These are phyloP conservation scores for Capronia epimyces DNA, from an alignment of 2,329 filamentous ascomycete species.

Conservation along the genomic window DNA sequence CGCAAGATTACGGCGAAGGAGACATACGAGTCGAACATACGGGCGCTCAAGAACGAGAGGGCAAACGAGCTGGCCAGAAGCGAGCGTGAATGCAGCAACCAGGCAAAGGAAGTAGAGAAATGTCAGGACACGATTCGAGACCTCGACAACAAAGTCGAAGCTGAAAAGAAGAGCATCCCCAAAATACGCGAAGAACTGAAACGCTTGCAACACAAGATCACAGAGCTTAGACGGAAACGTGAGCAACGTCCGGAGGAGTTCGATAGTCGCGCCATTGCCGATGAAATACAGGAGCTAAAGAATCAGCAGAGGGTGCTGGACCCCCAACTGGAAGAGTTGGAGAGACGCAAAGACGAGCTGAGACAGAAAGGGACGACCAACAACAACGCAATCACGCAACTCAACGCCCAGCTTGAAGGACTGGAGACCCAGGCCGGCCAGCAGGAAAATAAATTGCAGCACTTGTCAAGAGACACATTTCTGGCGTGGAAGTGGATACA, in stretches of 20 bases:
- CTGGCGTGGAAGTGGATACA: slow-evolving; percentile 78
- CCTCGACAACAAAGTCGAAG: slow-evolving; percentile 41
- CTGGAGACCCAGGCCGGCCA: slow-evolving; percentile 72
- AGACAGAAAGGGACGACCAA: slow-evolving; percentile 37
- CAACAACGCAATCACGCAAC: slow-evolving; percentile 37
- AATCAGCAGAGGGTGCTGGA: slow-evolving; percentile 32
- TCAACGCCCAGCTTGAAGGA: slow-evolving; percentile 48
- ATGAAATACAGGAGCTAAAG: slow-evolving; percentile 17
- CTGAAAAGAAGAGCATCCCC: slow-evolving; percentile 48
- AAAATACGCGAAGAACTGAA: slow-evolving; percentile 50
- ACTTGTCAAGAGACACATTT: slow-evolving; percentile 57
- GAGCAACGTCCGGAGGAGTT: slow-evolving; percentile 62
- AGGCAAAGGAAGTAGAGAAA: slow-evolving; percentile 41
- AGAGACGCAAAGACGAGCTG: slow-evolving; percentile 30
- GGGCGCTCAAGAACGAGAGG: slow-evolving; percentile 42
- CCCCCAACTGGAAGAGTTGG: slow-evolving; percentile 35
- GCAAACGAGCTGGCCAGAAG: slow-evolving; percentile 49
- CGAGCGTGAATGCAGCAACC: slow-evolving; percentile 24
- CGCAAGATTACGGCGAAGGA: slow-evolving; percentile 65
- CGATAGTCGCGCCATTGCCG: slow-evolving; percentile 39
- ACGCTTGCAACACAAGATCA: slow-evolving; percentile 54
- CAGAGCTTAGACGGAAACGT: slow-evolving; percentile 57
- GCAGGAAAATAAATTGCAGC: slow-evolving; percentile 61
- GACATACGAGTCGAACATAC: slow-evolving; percentile 51
- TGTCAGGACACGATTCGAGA: slow-evolving; percentile 36